Percentiles rank a stretch among this genome's conserved stretches.
Conservation (phyloP, 2,329 filamentous ascomycete genomes). For the Cladosporium colombiae region DNA sequence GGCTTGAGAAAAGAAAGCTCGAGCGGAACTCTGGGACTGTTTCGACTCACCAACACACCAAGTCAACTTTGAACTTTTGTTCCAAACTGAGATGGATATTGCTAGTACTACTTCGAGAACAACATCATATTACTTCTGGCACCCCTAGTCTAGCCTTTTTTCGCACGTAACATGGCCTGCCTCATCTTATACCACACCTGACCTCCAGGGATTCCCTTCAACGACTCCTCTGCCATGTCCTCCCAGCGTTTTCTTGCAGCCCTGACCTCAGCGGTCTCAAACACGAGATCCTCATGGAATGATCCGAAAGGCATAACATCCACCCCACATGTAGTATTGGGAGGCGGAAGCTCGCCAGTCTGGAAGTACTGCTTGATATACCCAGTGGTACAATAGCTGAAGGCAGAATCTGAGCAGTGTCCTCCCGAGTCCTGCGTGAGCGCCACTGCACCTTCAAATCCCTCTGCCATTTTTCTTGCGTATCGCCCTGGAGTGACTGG, state of each 20-base stretch:
- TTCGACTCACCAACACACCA: no score
- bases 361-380: slow-evolving; percentile 39
- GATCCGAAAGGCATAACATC: slow-evolving; percentile 34
- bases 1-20: background rate
- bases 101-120: background rate
- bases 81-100: no score
- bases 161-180: background rate
- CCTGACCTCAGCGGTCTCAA: background rate
- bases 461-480: slow-evolving; percentile 38
- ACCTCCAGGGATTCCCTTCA: background rate
- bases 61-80: no score
- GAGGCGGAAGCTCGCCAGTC: slow-evolving; percentile 33
- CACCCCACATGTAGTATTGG: slow-evolving; percentile 31
- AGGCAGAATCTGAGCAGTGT: slow-evolving; percentile 33
- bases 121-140: background rate
- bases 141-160: background rate
- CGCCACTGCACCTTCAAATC: slow-evolving; percentile 35
- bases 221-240: background rate
- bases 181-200: background rate
- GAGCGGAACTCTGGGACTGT: background rate
- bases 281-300: background rate
- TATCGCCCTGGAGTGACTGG: slow-evolving; percentile 38
- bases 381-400: slow-evolving; percentile 32
- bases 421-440: slow-evolving; percentile 38
- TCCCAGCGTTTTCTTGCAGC: background rate